Evolutionary conservation across 2,329 filamentous ascomycete genomes (phyloP).

Genomic region (Xylariomycetidae sp.): DNA sequence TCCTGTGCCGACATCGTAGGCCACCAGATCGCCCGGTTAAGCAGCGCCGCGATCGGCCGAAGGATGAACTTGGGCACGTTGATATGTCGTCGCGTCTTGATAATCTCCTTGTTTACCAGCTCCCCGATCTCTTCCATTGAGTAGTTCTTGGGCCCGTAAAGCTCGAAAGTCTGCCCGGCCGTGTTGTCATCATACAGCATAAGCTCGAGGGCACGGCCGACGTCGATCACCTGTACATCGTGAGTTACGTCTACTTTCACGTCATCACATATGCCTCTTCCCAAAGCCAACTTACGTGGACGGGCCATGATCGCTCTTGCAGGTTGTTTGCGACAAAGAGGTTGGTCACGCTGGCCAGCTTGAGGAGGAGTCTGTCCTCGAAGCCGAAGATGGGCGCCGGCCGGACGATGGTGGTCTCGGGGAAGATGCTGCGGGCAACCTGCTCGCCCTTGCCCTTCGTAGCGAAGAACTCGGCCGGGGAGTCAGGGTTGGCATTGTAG

Average conservation of each 20-base stretch:
- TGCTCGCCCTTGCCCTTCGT: conserved; percentile 86
- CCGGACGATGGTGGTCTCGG: conserved; percentile 93
- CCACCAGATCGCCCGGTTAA: conserved; percentile 90
- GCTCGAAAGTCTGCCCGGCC: conserved; percentile 84
- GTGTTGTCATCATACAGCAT: conserved; percentile 92
- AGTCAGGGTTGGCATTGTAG: conserved; percentile 78
- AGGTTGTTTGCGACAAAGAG: conserved; percentile 88
- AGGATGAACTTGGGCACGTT: conserved; percentile 80
- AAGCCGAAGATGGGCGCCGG: conserved; percentile 92
- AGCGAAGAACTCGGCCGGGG: conserved; percentile 80
- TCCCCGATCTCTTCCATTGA: conserved; percentile 79
- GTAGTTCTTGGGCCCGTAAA: conserved; percentile 92
- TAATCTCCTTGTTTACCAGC: conserved; percentile 86
- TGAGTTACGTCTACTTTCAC: conserved; percentile 4
- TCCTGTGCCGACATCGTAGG: conserved; percentile 75
- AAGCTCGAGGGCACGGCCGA: conserved; percentile 78
- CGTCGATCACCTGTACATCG: conserved; percentile 68
- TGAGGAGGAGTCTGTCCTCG: conserved; percentile 86
- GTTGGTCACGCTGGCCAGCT: conserved; percentile 73
- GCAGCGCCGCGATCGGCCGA: conserved; percentile 64
- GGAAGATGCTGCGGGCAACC: conserved; percentile 81
- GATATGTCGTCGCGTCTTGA: conserved; percentile 82
- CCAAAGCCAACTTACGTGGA: conserved; percentile 60
- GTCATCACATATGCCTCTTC: neutral
- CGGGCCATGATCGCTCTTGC: conserved; percentile 84